These are phyloP conservation scores for Cucumis hystrix DNA, from an alignment of 306 rosid species.

Conservation along the genomic window DNA sequence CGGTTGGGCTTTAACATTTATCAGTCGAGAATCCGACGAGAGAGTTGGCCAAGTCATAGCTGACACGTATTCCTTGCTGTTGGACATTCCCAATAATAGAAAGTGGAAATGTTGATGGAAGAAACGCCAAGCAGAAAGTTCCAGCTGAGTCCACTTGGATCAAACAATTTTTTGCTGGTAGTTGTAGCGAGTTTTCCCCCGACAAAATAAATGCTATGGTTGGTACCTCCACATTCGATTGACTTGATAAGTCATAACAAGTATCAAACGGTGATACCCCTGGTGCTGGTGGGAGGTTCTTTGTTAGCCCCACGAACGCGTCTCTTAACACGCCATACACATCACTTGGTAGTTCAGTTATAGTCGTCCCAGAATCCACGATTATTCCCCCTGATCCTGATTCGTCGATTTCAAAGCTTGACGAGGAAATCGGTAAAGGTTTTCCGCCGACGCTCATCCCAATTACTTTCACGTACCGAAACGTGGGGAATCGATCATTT, in stretches of 20 bases:
- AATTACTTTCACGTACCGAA: constrained; percentile 36
- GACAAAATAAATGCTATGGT: not conserved
- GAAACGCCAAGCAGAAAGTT: not conserved
- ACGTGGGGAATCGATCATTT: constrained; percentile 19
- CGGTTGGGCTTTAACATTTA: not conserved
- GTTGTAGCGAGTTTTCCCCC: not conserved
- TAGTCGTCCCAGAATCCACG: constrained; percentile 67
- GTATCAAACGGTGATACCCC: constrained; percentile 55
- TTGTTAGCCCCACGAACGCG: constrained; percentile 32
- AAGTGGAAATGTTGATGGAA: not conserved
- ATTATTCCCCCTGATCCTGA: constrained; percentile 61
- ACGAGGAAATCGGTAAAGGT: constrained; percentile 21
- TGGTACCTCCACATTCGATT: constrained; percentile 32
- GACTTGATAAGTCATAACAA: constrained; percentile 46
- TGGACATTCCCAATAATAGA: constrained; percentile 2
- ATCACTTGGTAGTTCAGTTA: constrained; percentile 47
- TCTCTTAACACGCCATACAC: constrained; percentile 53
- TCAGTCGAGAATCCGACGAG: not conserved
- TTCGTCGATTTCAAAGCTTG: constrained; percentile 19
- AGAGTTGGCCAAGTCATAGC: not conserved
- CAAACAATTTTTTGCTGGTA: not conserved
- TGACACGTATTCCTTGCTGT: constrained; percentile 4
- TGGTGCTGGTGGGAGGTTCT: constrained; percentile 8
- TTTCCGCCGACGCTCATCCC: constrained; percentile 67
- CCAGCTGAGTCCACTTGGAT: not conserved